These are phyloP conservation scores for Thraustochytrium striatum DNA, from an alignment of 352 stramenopile species.

Conservation along the genomic window DNA sequence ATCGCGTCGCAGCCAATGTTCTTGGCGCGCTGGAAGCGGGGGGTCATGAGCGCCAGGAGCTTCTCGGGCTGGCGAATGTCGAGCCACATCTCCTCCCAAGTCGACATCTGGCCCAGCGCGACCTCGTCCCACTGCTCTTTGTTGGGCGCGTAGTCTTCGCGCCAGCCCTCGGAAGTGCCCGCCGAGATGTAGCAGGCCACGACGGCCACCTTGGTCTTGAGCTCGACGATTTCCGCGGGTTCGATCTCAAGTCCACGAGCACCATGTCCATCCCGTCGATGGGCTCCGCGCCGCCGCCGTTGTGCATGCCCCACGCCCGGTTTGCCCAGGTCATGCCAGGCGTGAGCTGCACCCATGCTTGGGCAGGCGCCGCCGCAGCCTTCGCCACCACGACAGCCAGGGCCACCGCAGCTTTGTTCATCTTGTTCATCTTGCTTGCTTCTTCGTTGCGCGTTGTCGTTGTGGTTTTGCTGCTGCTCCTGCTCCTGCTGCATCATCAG, in stretches of 20 bases:
- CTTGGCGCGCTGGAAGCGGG: not conserved
- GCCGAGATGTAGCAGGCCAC: constrained; percentile 38
- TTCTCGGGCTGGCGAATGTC: constrained; percentile 7
- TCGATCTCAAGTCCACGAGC: constrained; percentile 9
- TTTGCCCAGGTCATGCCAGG: constrained; percentile 20
- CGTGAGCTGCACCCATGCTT: not conserved
- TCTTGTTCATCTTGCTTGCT: too few relatives aligned
- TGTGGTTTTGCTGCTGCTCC: too few relatives aligned
- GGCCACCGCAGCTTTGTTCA: too few relatives aligned
- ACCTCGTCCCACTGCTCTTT: constrained; percentile 8
- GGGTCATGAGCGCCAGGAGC: not conserved
- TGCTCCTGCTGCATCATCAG: too few relatives aligned
- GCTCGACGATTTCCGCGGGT: not conserved
- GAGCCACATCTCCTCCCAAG: constrained; percentile 5
- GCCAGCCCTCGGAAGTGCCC: constrained; percentile 33
- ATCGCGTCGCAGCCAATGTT: constrained; percentile 20
- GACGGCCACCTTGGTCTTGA: not conserved
- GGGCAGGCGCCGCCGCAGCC: too few relatives aligned
- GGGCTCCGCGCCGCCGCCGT: not conserved
- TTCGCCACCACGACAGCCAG: too few relatives aligned
- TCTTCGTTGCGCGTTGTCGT: too few relatives aligned
- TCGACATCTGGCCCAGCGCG: not conserved
- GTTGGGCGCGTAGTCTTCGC: constrained; percentile 9
- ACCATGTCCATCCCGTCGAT: constrained; percentile 21
- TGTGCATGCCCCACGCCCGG: constrained; percentile 26